Percentiles rank a stretch among this genome's conserved stretches.
These are phyloP conservation scores for Cercospora sp. DNA, from an alignment of 2,329 filamentous ascomycete genomes.

Conservation along the genomic window DNA sequence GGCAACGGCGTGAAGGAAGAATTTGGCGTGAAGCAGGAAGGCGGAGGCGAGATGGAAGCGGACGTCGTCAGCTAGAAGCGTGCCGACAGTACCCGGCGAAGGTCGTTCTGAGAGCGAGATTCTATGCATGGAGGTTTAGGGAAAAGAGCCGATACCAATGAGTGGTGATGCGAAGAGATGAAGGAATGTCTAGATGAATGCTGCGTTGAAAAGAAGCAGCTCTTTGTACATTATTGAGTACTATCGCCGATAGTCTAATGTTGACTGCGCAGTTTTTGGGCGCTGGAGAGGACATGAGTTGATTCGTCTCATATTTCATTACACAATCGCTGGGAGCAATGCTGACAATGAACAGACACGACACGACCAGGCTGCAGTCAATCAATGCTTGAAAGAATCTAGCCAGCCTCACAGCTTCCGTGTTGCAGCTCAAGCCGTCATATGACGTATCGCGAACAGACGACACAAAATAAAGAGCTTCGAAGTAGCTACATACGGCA, in stretches of 20 bases:
- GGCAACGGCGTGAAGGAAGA: conserved; percentile 14
- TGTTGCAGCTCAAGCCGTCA: conserved; percentile 12
- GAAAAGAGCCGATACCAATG: neutral
- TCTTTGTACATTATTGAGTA: conserved; percentile 12
- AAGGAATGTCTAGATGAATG: conserved; percentile 9
- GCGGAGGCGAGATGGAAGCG: conserved; percentile 1
- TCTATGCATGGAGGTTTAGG: neutral
- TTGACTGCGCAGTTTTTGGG: conserved; percentile 8
- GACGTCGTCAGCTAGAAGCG: conserved; percentile 3
- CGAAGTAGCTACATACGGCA: neutral
- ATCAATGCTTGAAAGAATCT: neutral
- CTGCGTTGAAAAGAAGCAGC: conserved; percentile 10
- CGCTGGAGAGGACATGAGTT: conserved; percentile 1
- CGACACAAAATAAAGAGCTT: neutral
- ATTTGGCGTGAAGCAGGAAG: conserved; percentile 3
- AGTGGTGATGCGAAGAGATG: conserved; percentile 4
- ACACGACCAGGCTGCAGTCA: neutral
- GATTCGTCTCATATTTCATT: neutral
- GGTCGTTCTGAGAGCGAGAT: neutral
- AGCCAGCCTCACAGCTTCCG: conserved; percentile 4
- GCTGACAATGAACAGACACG: neutral
- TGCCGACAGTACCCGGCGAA: neutral
- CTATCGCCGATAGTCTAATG: conserved; percentile 11
- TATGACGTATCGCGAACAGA: conserved; percentile 5
- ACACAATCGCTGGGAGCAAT: neutral